Conservation (phyloP, 495 filamentous ascomycete species). For the Aspergillus saccharolyticus region DNA sequence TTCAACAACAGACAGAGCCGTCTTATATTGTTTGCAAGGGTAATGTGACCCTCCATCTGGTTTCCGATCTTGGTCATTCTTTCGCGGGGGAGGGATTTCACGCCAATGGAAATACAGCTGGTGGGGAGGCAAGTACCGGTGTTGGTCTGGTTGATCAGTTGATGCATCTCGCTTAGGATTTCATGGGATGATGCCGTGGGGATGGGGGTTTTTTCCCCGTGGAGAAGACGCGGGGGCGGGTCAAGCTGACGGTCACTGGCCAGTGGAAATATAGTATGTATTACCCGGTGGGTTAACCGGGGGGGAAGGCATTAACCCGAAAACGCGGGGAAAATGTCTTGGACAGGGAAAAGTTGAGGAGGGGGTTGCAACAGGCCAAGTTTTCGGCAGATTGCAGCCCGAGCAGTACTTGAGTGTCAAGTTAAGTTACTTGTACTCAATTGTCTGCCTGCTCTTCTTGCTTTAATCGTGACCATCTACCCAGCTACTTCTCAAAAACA, state of each 20-base stretch:
- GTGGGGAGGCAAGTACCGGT: not conserved
- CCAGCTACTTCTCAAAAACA: no score
- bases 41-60: not conserved
- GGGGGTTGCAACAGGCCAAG: no score
- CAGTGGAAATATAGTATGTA: no score
- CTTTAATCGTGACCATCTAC: no score
- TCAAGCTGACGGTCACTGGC: no score
- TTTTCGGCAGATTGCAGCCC: no score
- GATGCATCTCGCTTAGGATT: not conserved
- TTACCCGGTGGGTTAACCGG: not conserved
- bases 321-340: not conserved
- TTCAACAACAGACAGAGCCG: no score
- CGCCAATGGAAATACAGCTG: not conserved
- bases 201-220: not conserved
- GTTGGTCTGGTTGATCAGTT: not conserved
- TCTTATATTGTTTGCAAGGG: no score
- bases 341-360: no score
- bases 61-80: not conserved
- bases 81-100: not conserved
- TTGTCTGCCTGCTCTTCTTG: no score
- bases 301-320: not conserved
- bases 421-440: no score
- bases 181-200: not conserved
- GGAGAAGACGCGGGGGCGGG: not conserved
- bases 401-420: no score